phyloP scores from a whole-genome alignment of 352 stramenopile species.

The Globisporangium megalacanthum region DNA sequence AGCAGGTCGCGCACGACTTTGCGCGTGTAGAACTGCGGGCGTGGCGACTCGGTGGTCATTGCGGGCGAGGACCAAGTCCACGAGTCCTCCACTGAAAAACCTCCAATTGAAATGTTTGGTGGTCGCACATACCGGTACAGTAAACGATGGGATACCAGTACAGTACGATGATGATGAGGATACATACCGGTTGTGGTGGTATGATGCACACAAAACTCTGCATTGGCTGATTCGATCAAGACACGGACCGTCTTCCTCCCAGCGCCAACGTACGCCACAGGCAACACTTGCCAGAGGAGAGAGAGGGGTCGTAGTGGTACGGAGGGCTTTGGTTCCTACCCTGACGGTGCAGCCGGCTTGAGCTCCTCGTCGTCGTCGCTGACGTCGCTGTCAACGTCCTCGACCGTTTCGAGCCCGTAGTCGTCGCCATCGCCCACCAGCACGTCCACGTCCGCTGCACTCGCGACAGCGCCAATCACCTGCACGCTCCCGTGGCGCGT shows the following conservation, averaged over 20 bases:
- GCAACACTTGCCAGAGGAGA: neutral
- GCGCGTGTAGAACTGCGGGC: constrained; percentile 16
- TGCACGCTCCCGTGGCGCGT: constrained; percentile 67
- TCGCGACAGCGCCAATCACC: constrained; percentile 29
- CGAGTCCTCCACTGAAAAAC: too few relatives aligned
- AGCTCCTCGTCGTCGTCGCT: constrained; percentile 18
- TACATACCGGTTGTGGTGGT: too few relatives aligned
- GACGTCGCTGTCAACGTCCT: constrained; percentile 23
- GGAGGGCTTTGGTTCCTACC: neutral
- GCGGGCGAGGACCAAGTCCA: too few relatives aligned
- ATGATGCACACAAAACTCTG: too few relatives aligned
- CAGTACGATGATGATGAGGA: too few relatives aligned
- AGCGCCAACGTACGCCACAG: neutral
- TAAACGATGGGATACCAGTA: too few relatives aligned
- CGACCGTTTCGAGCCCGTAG: constrained; percentile 27
- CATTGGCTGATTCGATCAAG: too few relatives aligned
- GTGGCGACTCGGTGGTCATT: too few relatives aligned
- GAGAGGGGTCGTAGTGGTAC: neutral
- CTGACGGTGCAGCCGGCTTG: neutral
- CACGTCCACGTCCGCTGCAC: constrained; percentile 8
- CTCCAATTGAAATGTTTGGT: too few relatives aligned
- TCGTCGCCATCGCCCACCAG: constrained; percentile 17
- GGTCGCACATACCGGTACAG: too few relatives aligned
- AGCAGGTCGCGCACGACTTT: constrained; percentile 70
- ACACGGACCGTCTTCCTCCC: too few relatives aligned